Evolutionary conservation across 345 rosid species (phyloP), one percentile per base, ranked within the genome.

Genomic region (Salix caprea): DNA sequence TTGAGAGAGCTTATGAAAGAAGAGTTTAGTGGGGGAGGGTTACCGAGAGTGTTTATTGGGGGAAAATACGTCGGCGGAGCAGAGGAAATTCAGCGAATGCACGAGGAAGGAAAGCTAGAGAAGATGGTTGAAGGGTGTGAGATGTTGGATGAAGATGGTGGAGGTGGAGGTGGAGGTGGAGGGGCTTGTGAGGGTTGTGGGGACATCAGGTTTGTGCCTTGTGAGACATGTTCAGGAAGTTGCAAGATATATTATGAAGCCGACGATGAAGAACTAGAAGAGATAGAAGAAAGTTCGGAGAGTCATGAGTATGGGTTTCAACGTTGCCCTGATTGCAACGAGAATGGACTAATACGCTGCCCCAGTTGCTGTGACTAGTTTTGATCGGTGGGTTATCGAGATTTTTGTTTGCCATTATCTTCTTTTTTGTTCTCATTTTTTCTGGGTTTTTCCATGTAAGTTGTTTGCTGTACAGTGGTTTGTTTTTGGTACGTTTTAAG

Each of bases 221-320:
- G 99, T 83, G 92, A 92, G 75, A 91, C 93, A 14, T 96, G 99
- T 79, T 90, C 89, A 8, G 98, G 99, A 42, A 96, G 99, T 77
- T 91, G 99, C 71, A 96, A 96, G 82, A 83, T 93, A 60, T 93
- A 86, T 77, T 79, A 81, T n/a, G 93, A 89, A 72, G 69, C 39
- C 0, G 87, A 85, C 9, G 83, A 83, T 0, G 86, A 85, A 24
- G 84, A 80, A 2, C 76, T 78, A 1, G 86, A 73, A 1, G 85
- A 70, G 4, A 78, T 56, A 5, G 85, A 73, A 48, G 82, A 54
- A 65, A 72, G 76, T 19, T 88, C 74, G 34, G 84, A 84, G 5
- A 78, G 67, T 1, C 81, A 79, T 69, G 93, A 87, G 65, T 85
- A 18, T 80, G 99, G 98, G n/a, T 81, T 81, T 36, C 84, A 81